These are phyloP conservation scores for Panicum miliaceum DNA, from an alignment of 176 grass and related monocot genomes.

Conservation along the genomic window DNA sequence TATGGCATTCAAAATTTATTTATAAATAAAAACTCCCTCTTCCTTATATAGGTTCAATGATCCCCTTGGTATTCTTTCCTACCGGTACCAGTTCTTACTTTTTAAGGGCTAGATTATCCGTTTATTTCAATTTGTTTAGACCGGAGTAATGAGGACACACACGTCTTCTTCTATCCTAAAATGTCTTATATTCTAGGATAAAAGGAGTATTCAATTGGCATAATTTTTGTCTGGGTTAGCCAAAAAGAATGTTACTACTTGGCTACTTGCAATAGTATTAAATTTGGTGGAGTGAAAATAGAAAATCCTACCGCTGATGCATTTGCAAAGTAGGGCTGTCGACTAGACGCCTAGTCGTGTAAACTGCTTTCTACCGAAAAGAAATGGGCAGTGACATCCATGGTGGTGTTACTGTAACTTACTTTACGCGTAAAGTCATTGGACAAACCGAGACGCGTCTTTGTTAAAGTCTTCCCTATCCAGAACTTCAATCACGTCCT, in stretches of 20 bases:
- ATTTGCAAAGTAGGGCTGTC: background rate
- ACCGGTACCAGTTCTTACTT: no score
- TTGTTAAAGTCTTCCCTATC: constrained; percentile 35
- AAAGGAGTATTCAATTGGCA: no score
- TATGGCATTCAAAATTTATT: no score
- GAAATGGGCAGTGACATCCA: background rate
- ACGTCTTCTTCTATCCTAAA: no score
- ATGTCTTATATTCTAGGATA: no score
- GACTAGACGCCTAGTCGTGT: background rate
- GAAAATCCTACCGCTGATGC: background rate
- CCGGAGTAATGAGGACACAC: no score
- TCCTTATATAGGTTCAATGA: no score
- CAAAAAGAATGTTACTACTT: no score
- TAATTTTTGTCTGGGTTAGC: background rate
- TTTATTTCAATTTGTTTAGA: no score
- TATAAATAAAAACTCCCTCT: no score
- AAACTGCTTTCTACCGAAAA: background rate
- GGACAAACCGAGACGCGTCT: constrained; percentile 25
- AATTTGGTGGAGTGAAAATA: background rate
- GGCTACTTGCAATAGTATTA: background rate
- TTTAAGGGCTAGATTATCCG: no score
- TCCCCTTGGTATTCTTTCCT: no score
- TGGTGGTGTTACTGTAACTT: constrained; percentile 20
- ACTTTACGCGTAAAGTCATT: constrained; percentile 36
- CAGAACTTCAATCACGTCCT: constrained; percentile 23